A percentile compares a stretch with the other conserved stretches of the same genome.
phyloP scores from a whole-genome alignment of 2,329 filamentous ascomycete species.

The Cladosporium austrohemisphaericum region DNA sequence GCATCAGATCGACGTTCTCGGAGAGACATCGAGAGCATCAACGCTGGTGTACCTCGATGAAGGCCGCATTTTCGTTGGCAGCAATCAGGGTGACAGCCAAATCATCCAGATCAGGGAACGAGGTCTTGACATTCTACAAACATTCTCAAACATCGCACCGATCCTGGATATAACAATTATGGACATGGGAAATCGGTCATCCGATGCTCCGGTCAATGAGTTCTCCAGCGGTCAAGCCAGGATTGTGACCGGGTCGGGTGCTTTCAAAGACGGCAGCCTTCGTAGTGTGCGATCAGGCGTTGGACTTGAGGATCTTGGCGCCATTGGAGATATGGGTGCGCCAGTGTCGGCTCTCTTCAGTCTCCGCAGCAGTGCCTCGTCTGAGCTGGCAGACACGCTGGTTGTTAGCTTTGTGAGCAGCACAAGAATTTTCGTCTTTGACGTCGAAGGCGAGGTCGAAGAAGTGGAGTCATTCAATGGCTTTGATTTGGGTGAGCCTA shows the following conservation, averaged over 20 bases:
- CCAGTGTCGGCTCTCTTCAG: conserved; percentile 34
- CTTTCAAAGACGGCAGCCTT: conserved; percentile 81
- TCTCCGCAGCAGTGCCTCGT: conserved; percentile 73
- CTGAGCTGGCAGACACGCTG: conserved; percentile 62
- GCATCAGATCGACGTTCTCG: conserved; percentile 67
- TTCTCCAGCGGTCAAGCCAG: conserved; percentile 94
- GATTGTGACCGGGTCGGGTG: conserved; percentile 88
- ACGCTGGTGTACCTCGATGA: conserved; percentile 73
- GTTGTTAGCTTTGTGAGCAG: conserved; percentile 78
- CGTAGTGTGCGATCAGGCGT: conserved; percentile 91
- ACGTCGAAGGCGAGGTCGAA: conserved; percentile 71
- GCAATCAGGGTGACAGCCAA: conserved; percentile 89
- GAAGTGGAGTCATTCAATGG: conserved; percentile 76
- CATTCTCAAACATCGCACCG: conserved; percentile 78
- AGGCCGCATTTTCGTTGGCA: conserved; percentile 77
- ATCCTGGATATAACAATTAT: conserved; percentile 93
- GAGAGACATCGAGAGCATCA: conserved; percentile 69
- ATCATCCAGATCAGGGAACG: conserved; percentile 60
- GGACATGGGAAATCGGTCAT: conserved; percentile 86
- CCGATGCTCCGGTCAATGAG: conserved; percentile 75
- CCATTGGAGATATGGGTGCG: conserved; percentile 69
- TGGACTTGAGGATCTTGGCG: conserved; percentile 80
- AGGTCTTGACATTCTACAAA: conserved; percentile 66
- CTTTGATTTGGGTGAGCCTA: conserved; percentile 65
- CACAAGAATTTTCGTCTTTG: conserved; percentile 78